These are phyloP conservation scores for Thuja plicata DNA, from an alignment of 83 land plant species.

Conservation along the genomic window DNA sequence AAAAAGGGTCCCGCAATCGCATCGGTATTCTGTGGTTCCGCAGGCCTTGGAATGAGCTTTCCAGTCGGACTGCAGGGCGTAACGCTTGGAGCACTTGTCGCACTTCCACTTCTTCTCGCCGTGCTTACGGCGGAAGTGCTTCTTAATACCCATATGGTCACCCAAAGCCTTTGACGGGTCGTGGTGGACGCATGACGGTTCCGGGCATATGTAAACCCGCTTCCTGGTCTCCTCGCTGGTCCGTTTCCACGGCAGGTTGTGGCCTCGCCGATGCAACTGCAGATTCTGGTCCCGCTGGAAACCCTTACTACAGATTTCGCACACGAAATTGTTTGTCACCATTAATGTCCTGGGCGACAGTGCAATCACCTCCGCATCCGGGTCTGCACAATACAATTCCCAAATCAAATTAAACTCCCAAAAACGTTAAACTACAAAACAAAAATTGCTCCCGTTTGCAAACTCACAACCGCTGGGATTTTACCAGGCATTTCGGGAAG, in stretches of 20 bases:
- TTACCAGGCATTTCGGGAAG: slow-evolving; percentile 11
- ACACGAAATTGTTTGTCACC: too few relatives aligned
- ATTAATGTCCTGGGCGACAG: too few relatives aligned
- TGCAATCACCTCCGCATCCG: too few relatives aligned
- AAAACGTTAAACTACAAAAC: background rate
- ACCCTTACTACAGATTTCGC: too few relatives aligned
- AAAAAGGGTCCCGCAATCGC: slow-evolving; percentile 71
- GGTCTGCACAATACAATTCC: background rate
- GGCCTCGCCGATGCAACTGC: too few relatives aligned
- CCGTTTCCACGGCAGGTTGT: slow-evolving; percentile 17
- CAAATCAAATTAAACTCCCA: background rate
- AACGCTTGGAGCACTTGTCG: too few relatives aligned
- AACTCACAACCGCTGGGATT: background rate
- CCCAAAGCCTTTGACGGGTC: slow-evolving; percentile 60
- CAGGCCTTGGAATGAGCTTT: too few relatives aligned
- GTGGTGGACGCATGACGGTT: slow-evolving; percentile 67
- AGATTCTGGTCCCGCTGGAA: too few relatives aligned
- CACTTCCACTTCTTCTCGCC: too few relatives aligned
- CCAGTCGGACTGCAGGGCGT: too few relatives aligned
- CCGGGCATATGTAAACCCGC: slow-evolving; percentile 60
- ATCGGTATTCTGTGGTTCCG: slow-evolving; percentile 53
- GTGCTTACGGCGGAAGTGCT: slow-evolving; percentile 23
- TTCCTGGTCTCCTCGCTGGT: slow-evolving; percentile 44
- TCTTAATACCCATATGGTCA: slow-evolving; percentile 66
- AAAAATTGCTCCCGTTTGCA: background rate